Percentiles rank a stretch among this genome's conserved stretches.
Conservation (phyloP, 2,329 filamentous ascomycete genomes). For the Sporothrix inflata region DNA sequence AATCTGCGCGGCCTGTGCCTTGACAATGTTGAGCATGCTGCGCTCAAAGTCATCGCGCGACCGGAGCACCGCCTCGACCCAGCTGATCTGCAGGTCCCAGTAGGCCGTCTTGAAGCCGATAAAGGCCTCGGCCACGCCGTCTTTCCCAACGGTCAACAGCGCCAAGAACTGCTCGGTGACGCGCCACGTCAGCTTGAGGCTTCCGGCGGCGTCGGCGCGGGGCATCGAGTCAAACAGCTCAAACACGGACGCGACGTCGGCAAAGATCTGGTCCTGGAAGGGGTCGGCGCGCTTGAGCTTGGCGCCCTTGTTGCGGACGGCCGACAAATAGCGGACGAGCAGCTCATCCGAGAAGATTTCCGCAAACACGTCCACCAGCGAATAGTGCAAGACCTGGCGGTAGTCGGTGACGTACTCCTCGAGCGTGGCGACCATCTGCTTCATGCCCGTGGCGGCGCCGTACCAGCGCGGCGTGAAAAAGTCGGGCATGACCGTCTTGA, state of each 20-base stretch:
- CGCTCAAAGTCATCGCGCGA: conserved; percentile 92
- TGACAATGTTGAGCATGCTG: conserved; percentile 83
- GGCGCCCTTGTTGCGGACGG: conserved; percentile 85
- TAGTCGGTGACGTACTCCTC: conserved; percentile 95
- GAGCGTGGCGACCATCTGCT: conserved; percentile 91
- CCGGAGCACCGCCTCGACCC: conserved; percentile 91
- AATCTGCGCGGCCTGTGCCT: conserved; percentile 84
- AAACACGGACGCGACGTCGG: conserved; percentile 88
- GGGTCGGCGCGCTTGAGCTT: conserved; percentile 86
- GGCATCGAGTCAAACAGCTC: conserved; percentile 79
- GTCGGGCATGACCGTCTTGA: conserved; percentile 77
- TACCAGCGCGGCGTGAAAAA: conserved; percentile 96
- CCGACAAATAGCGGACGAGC: conserved; percentile 79
- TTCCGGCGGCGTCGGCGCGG: conserved; percentile 65
- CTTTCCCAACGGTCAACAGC: conserved; percentile 76
- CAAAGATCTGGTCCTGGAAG: conserved; percentile 90
- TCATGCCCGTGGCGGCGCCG: conserved; percentile 74
- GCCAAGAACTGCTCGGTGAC: conserved; percentile 83
- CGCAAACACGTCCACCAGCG: conserved; percentile 85
- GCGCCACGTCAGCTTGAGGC: conserved; percentile 90
- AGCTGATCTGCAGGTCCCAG: conserved; percentile 92
- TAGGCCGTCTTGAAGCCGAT: conserved; percentile 81
- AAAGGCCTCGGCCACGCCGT: conserved; percentile 75
- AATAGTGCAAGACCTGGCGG: conserved; percentile 78
- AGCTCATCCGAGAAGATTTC: conserved; percentile 93